These are phyloP conservation scores for Geranomyces michiganensis DNA, from an alignment of 192 early-diverging fungal genomes.

Conservation along the genomic window DNA sequence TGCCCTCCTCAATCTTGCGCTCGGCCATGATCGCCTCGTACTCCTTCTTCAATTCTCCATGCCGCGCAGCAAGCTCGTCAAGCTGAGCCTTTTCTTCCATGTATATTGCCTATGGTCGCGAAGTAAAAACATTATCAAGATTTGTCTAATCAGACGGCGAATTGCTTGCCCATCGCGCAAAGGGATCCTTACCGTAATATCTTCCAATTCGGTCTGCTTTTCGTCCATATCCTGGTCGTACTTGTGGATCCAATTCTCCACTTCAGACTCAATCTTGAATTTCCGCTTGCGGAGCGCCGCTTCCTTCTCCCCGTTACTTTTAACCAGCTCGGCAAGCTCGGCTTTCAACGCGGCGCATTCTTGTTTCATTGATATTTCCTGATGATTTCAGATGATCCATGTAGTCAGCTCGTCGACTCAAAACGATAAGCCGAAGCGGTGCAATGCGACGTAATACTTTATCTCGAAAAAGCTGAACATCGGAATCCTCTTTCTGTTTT, in stretches of 20 bases:
- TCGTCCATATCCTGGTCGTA: conserved; percentile 69
- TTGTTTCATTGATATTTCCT: conserved; percentile 41
- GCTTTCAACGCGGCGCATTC: conserved; percentile 43
- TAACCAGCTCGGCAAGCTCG: conserved; percentile 34
- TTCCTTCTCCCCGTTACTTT: conserved; percentile 57
- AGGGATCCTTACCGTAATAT: conserved; percentile 47
- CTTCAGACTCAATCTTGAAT: conserved; percentile 63
- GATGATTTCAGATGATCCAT: too few relatives aligned
- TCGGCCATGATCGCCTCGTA: conserved; percentile 57
- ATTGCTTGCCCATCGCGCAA: neutral
- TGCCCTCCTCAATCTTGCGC: conserved; percentile 45
- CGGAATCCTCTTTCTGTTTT: conserved; percentile 60
- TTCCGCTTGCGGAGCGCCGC: conserved; percentile 57
- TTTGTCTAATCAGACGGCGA: too few relatives aligned
- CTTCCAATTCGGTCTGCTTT: conserved; percentile 61
- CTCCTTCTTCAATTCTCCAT: conserved; percentile 51
- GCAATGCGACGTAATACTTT: conserved; percentile 31
- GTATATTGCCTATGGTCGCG: conserved; percentile 45
- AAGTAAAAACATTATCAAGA: too few relatives aligned
- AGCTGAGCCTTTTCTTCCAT: conserved; percentile 60
- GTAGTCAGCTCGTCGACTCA: too few relatives aligned
- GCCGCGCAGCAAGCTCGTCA: conserved; percentile 53
- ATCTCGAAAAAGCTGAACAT: conserved; percentile 49
- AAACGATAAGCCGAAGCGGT: neutral
- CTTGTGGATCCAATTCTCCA: conserved; percentile 71